Evolutionary conservation across 345 rosid genomes (phyloP), one percentile per base, ranked within the genome.

Genomic region (Melastoma malabathricum): DNA sequence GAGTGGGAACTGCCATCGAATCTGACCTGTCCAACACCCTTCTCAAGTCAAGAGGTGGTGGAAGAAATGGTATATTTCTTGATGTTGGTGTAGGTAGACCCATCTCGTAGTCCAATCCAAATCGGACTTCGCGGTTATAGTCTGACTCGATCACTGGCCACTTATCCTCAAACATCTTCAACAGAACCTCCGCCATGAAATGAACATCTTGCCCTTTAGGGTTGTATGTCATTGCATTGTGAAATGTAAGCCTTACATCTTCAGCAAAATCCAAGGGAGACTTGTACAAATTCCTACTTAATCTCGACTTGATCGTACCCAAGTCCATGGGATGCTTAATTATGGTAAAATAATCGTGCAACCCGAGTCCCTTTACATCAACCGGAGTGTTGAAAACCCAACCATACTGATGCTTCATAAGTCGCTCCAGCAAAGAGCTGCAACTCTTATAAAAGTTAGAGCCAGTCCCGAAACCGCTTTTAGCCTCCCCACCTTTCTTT

Each of bases 201-300:
- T 93, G 85, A 63, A 83, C 99, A 83, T 93, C 99, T 75, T 93
- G 99, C 57, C 99, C 99, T 67, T 70, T 51, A 1, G 99, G 95
- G 68, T 93, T 93, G 70, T 93, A 93, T 38, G 68, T 84, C 99
- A 93, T 75, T 43, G 97, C 99, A 64, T 93, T 93, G 62, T 56
- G 74, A 68, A 93, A 93, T 44, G 99, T 93, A 64, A 88, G 95
- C 72, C 98, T 92, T 53, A 92, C 98, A 73, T 92, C 94, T 62
- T 86, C 98, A 5, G 98, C 98, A 64, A 90, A 90, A 62, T 84
- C 95, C 68, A 77, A 79, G 0, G 94, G 92, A 0, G 89, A 80
- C 79, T 87, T 84, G 78, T 90, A 90, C 79, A 83, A 55, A 66
- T 90, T 84, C 66, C 77, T 79, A 58, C 56, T 73, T 53, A 92